These are phyloP conservation scores for Pichia sp. DNA, from an alignment of 1,139 yeast genomes.

Conservation along the genomic window DNA sequence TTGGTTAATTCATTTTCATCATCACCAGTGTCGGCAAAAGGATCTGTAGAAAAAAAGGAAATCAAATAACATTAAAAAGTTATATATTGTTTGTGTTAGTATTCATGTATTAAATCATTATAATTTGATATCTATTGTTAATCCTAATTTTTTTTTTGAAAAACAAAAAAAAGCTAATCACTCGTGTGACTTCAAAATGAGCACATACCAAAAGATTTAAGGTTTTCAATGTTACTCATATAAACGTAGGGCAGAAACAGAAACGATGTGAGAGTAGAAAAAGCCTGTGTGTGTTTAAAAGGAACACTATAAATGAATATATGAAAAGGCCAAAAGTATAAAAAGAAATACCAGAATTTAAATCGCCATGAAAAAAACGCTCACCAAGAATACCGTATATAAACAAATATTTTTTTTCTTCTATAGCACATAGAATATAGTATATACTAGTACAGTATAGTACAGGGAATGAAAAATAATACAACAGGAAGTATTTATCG, in stretches of 20 bases:
- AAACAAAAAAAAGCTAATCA: background rate
- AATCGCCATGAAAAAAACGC: no score
- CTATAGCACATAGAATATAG: no score
- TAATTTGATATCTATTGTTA: no score
- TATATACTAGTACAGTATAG: no score
- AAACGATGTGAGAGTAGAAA: background rate
- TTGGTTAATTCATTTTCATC: constrained; percentile 94
- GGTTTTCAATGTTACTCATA: constrained; percentile 93
- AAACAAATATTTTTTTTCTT: no score
- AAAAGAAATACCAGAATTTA: no score
- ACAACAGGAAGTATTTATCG: no score
- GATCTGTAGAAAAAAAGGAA: constrained; percentile 43
- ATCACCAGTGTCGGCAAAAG: constrained; percentile 99
- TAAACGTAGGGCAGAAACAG: constrained; percentile 21
- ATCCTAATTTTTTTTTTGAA: no score
- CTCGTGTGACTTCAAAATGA: background rate
- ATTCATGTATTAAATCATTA: background rate
- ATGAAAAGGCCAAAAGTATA: no score
- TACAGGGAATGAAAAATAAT: no score
- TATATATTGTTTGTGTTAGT: constrained; percentile 1
- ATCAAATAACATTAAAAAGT: background rate
- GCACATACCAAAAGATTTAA: constrained; percentile 80
- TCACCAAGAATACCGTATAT: no score
- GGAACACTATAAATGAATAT: no score
- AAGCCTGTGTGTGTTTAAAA: background rate